Conservation (phyloP, 2,329 filamentous ascomycete species). For the Clonostachys rhizophaga region DNA sequence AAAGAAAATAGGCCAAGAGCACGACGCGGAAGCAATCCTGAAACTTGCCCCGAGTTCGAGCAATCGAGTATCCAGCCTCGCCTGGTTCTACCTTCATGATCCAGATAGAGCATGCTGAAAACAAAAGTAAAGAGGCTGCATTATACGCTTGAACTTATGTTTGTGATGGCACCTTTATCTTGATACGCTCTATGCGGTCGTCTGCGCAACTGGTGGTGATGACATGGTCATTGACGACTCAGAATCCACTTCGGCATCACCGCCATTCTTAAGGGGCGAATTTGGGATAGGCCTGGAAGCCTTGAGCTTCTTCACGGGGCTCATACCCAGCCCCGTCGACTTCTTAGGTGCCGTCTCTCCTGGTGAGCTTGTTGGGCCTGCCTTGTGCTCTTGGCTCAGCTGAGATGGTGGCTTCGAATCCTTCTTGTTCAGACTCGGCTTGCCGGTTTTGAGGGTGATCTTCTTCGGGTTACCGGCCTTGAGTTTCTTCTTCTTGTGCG, state of each 20-base stretch:
- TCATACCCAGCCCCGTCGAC: constrained; percentile 24
- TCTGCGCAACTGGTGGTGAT: constrained; percentile 35
- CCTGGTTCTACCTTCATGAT: no score
- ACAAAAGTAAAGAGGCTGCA: background rate
- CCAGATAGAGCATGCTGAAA: background rate
- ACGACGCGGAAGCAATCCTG: background rate
- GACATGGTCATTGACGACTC: constrained; percentile 54
- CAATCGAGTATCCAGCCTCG: no score
- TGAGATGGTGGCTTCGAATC: constrained; percentile 46
- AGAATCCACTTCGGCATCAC: constrained; percentile 44
- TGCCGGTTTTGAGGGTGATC: constrained; percentile 51
- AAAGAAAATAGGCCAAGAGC: background rate
- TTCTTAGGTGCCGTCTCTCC: constrained; percentile 28
- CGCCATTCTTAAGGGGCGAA: constrained; percentile 45
- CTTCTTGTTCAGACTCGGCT: constrained; percentile 45
- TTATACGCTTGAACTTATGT: no score
- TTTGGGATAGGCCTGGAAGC: constrained; percentile 41
- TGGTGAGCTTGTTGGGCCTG: constrained; percentile 10
- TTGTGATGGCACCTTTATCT: no score
- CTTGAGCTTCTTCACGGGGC: constrained; percentile 36
- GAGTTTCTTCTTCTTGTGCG: constrained; percentile 53
- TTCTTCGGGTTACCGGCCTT: constrained; percentile 47
- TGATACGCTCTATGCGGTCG: background rate
- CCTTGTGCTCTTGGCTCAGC: constrained; percentile 43
- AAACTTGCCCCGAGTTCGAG: no score